Conservation (phyloP, 75 land plant species). For the Picea glauca region DNA sequence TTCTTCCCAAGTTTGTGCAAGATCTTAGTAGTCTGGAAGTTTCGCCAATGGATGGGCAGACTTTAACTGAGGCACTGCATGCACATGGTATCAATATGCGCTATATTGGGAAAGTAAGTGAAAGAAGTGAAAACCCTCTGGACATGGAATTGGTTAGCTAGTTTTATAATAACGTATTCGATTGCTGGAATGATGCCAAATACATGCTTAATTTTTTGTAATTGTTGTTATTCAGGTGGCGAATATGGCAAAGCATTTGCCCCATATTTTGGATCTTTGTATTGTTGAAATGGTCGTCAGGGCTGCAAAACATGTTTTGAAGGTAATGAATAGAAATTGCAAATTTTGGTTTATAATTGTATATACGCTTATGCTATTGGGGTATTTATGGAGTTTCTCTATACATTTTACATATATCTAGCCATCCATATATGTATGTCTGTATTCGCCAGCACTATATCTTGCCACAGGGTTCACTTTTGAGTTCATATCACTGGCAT, state of each 20-base stretch:
- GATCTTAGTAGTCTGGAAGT: conserved; percentile 92
- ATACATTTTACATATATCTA: too few species aligned
- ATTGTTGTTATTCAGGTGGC: conserved; percentile 56
- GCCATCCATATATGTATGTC: too few species aligned
- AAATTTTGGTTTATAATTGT: background rate
- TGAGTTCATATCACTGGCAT: too few species aligned
- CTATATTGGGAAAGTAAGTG: conserved; percentile 85
- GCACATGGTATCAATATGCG: conserved; percentile 98
- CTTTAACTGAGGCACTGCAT: conserved; percentile 96
- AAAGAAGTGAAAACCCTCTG: background rate
- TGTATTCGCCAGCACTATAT: too few species aligned
- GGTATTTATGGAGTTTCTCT: too few species aligned
- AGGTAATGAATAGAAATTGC: conserved; percentile 44
- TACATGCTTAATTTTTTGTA: background rate
- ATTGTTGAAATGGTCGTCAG: conserved; percentile 79
- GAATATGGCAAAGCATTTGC: conserved; percentile 71
- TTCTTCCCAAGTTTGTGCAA: conserved; percentile 81
- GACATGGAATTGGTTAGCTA: background rate
- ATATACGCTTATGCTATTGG: too few species aligned
- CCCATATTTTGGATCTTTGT: conserved; percentile 91
- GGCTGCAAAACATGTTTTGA: conserved; percentile 87
- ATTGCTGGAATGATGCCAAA: background rate
- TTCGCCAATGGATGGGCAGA: conserved; percentile 99
- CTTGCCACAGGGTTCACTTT: too few species aligned
- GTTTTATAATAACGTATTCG: conserved; percentile 2